phyloP scores from a whole-genome alignment of 176 grass and related monocot species.

The Oropetium thomaeum region DNA sequence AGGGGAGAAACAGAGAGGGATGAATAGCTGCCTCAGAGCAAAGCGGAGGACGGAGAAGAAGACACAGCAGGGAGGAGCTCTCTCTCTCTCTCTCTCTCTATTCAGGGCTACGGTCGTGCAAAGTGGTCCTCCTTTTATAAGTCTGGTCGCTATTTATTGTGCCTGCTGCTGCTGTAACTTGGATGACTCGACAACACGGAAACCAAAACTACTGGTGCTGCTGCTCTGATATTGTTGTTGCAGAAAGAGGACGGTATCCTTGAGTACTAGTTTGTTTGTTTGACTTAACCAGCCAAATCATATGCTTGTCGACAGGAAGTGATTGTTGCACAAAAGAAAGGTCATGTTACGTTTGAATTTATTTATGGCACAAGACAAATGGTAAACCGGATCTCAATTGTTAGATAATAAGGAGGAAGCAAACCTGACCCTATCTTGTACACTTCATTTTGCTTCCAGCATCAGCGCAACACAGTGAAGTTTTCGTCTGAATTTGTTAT shows the following conservation, averaged over 20 bases:
- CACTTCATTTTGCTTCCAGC: slow-evolving; percentile 32
- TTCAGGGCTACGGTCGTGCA: slow-evolving; percentile 22
- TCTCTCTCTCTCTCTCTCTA: too few species aligned
- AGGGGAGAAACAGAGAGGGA: background rate
- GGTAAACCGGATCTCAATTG: background rate
- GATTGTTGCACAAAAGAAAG: slow-evolving; percentile 26
- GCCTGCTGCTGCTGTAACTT: background rate
- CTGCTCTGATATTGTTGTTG: background rate
- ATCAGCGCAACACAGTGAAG: slow-evolving; percentile 9
- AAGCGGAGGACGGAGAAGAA: background rate
- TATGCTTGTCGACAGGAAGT: slow-evolving; percentile 6
- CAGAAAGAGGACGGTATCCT: background rate
- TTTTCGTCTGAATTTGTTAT: too few species aligned
- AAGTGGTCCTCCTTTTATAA: slow-evolving; percentile 30
- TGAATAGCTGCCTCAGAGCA: too few species aligned
- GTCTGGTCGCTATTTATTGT: background rate
- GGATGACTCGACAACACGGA: background rate
- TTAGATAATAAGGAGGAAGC: background rate
- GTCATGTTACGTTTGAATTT: background rate
- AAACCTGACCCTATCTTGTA: slow-evolving; percentile 5
- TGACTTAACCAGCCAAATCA: slow-evolving; percentile 45
- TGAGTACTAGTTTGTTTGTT: too few species aligned
- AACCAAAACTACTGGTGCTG: slow-evolving; percentile 11
- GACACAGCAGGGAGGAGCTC: background rate
- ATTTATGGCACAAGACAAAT: slow-evolving; percentile 4